Percentiles rank a stretch among this genome's conserved stretches.
phyloP scores from a whole-genome alignment of 768 basidiomycete species.

The Rhodotorula graminis region DNA sequence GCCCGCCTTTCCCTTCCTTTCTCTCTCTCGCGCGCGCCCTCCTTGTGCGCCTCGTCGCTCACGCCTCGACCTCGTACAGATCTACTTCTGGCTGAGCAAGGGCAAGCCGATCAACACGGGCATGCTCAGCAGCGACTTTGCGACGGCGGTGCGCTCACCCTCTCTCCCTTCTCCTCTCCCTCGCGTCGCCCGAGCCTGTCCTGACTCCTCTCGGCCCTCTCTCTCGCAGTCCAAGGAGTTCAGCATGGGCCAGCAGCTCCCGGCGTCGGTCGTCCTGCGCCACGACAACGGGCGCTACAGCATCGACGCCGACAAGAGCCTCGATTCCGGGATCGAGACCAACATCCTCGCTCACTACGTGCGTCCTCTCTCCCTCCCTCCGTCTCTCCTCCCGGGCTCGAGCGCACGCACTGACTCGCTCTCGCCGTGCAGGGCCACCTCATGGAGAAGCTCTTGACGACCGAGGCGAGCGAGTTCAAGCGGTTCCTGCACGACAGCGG shows the following conservation, averaged over 20 bases:
- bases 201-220: neutral
- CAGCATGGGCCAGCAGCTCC: slow-evolving; percentile 72
- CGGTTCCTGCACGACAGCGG: slow-evolving; percentile 49
- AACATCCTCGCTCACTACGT: slow-evolving; percentile 32
- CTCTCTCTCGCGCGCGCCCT: too few relatives aligned
- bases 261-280: slow-evolving; percentile 64
- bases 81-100: slow-evolving; percentile 79
- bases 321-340: slow-evolving; percentile 22
- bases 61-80: slow-evolving; percentile 50
- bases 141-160: slow-evolving; percentile 9
- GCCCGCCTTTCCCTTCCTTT: neutral
- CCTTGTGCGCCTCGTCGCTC: neutral
- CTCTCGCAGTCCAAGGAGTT: slow-evolving; percentile 57
- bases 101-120: slow-evolving; percentile 62
- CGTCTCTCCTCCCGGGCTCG: too few relatives aligned
- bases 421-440: slow-evolving; percentile 63
- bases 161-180: neutral
- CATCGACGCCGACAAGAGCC: slow-evolving; percentile 49
- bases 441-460: slow-evolving; percentile 80
- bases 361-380: neutral
- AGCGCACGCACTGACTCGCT: neutral
- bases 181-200: neutral
- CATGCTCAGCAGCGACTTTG: slow-evolving; percentile 60
- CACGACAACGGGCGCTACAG: slow-evolving; percentile 51
- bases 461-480: slow-evolving; percentile 60